Evolutionary conservation across 257 asterid genomes (phyloP).

Genomic region (Solanum phureja): DNA sequence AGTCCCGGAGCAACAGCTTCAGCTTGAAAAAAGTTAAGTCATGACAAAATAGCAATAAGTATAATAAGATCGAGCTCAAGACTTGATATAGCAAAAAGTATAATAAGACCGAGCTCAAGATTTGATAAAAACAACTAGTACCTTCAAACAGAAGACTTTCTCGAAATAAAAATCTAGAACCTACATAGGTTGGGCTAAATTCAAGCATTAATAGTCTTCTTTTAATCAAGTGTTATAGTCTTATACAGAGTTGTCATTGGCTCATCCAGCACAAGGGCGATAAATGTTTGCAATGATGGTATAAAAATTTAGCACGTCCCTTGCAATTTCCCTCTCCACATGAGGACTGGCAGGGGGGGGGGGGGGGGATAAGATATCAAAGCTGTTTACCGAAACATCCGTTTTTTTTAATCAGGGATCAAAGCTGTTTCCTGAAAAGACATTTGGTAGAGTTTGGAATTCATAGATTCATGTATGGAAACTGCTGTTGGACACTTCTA

Average conservation of each 20-base stretch:
- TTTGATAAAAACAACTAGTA: background rate
- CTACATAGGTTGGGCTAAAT: background rate
- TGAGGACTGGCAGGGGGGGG: background rate
- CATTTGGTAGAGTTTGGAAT: background rate
- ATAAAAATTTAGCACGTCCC: background rate
- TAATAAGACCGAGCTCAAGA: background rate
- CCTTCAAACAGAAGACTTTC: background rate
- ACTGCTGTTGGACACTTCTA: background rate
- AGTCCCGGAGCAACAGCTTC: slow-evolving; percentile 29
- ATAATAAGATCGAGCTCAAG: background rate
- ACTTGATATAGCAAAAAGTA: background rate
- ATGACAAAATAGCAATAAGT: background rate
- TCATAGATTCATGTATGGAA: background rate
- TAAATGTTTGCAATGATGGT: background rate
- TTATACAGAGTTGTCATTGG: background rate
- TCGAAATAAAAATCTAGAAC: background rate
- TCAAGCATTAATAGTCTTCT: background rate
- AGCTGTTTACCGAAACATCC: background rate
- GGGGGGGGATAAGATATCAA: no score
- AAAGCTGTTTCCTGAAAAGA: background rate
- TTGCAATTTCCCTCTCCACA: background rate
- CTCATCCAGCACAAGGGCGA: background rate
- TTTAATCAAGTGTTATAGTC: background rate
- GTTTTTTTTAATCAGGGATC: background rate
- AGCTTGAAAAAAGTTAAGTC: slow-evolving; percentile 30